These are phyloP conservation scores for Botrytis deweyae DNA, from an alignment of 2,329 filamentous ascomycete species.

Conservation along the genomic window DNA sequence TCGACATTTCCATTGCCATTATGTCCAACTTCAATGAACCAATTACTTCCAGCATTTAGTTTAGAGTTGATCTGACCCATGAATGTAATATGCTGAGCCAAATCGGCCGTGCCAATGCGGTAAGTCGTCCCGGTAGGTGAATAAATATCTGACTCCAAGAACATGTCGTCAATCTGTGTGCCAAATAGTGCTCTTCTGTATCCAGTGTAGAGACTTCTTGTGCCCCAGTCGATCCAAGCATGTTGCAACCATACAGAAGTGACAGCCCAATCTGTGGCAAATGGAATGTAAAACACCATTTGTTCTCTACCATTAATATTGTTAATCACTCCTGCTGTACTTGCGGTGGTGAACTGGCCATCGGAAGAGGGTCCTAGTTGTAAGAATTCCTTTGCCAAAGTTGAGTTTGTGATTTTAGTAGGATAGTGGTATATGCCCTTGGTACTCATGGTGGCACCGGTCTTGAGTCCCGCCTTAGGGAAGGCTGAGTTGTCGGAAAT, in stretches of 20 bases:
- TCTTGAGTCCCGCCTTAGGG: slow-evolving; percentile 50
- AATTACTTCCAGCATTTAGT: slow-evolving; percentile 51
- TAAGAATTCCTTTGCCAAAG: slow-evolving; percentile 55
- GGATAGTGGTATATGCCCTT: slow-evolving; percentile 58
- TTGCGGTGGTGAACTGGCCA: slow-evolving; percentile 39
- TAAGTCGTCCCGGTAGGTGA: slow-evolving; percentile 47
- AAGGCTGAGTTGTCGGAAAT: slow-evolving; percentile 53
- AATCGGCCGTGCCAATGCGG: slow-evolving; percentile 49
- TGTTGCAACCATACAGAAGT: slow-evolving; percentile 60
- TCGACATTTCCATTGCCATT: slow-evolving; percentile 56
- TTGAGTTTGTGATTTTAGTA: slow-evolving; percentile 52
- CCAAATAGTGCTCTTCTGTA: slow-evolving; percentile 34
- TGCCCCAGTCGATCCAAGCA: slow-evolving; percentile 61
- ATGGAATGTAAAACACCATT: slow-evolving; percentile 58
- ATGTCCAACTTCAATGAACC: slow-evolving; percentile 54
- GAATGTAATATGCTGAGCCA: slow-evolving; percentile 49
- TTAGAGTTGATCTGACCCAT: slow-evolving; percentile 45
- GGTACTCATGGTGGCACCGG: slow-evolving; percentile 47
- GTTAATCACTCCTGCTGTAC: slow-evolving; percentile 59
- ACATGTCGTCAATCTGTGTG: slow-evolving; percentile 56
- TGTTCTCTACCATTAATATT: slow-evolving; percentile 56
- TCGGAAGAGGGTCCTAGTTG: slow-evolving; percentile 49
- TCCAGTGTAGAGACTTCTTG: slow-evolving; percentile 50
- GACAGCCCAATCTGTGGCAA: slow-evolving; percentile 44
- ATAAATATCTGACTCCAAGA: slow-evolving; percentile 53